Conservation (phyloP, 2,329 filamentous ascomycete genomes). For the Thelonectria rubi region DNA sequence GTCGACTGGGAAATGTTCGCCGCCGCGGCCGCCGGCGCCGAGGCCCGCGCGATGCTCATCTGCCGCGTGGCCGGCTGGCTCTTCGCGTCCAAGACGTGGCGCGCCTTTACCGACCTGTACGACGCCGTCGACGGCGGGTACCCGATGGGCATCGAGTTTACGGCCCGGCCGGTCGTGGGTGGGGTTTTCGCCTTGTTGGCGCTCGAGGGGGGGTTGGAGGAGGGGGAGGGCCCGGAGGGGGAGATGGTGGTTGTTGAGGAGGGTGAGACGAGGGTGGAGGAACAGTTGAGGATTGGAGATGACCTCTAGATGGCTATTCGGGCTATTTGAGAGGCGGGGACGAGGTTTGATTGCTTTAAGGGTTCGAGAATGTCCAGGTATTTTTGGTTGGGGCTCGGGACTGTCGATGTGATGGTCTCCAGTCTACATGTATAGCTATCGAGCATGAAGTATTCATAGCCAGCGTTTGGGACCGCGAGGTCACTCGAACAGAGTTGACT, state of each 20-base stretch:
- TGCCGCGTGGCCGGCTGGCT: slow-evolving; percentile 77
- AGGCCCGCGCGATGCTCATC: slow-evolving; percentile 72
- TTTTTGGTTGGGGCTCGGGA: not conserved
- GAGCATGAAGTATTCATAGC: too few species aligned
- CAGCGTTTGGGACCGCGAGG: too few species aligned
- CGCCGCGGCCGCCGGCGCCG: slow-evolving; percentile 74
- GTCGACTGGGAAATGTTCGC: slow-evolving; percentile 88
- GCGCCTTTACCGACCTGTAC: slow-evolving; percentile 80
- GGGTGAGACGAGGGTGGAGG: too few species aligned
- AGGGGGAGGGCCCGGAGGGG: too few species aligned
- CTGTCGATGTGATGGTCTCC: too few species aligned
- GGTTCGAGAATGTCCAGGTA: too few species aligned
- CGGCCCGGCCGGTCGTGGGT: slow-evolving; percentile 80
- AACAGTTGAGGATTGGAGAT: too few species aligned
- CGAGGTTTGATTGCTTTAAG: too few species aligned
- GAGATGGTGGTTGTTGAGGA: too few species aligned
- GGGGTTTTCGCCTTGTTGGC: slow-evolving; percentile 75
- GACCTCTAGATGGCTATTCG: not conserved
- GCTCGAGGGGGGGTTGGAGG: not conserved
- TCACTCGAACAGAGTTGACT: too few species aligned
- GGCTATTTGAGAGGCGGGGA: too few species aligned
- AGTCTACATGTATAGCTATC: too few species aligned
- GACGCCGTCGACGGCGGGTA: slow-evolving; percentile 75
- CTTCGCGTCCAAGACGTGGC: slow-evolving; percentile 74
- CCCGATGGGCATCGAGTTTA: slow-evolving; percentile 72